These are phyloP conservation scores for Xanthoparmelia taractica DNA, from an alignment of 495 filamentous ascomycete genomes.

Conservation along the genomic window DNA sequence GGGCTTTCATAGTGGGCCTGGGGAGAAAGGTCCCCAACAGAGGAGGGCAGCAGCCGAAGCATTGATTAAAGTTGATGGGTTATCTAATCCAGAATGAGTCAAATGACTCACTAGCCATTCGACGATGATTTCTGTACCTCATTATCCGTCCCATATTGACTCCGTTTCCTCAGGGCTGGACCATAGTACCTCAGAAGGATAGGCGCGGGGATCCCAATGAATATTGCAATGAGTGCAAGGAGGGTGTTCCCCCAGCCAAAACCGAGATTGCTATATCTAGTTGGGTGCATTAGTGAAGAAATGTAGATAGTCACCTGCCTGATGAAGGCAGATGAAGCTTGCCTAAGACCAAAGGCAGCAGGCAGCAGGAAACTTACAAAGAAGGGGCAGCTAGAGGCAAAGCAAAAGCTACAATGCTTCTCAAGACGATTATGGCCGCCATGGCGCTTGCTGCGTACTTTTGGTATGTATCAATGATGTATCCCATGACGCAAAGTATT, in stretches of 20 bases:
- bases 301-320: background rate
- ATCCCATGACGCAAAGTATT: slow-evolving; percentile 44
- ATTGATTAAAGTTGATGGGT: too few relatives aligned
- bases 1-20: too few relatives aligned
- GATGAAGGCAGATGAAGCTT: background rate
- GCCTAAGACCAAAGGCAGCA: background rate
- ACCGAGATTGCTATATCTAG: slow-evolving; percentile 3
- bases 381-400: slow-evolving; percentile 38
- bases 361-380: slow-evolving; percentile 31
- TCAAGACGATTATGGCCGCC: slow-evolving; percentile 40
- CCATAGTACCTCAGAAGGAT: slow-evolving; percentile 47
- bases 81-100: too few relatives aligned
- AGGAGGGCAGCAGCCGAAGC: too few relatives aligned
- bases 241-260: slow-evolving; percentile 47
- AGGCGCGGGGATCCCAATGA: slow-evolving; percentile 42
- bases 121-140: too few relatives aligned
- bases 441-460: slow-evolving; percentile 38
- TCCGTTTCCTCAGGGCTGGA: slow-evolving; percentile 6
- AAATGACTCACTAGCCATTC: too few relatives aligned
- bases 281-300: slow-evolving; percentile 34
- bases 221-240: slow-evolving; percentile 39
- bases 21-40: too few relatives aligned
- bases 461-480: slow-evolving; percentile 47
- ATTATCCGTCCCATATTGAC: too few relatives aligned
- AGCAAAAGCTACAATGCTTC: slow-evolving; percentile 41